Percentiles rank a stretch among this genome's conserved stretches.
Conservation (phyloP, 1,284 basidiomycete genomes). For the Sparassis latifolia region DNA sequence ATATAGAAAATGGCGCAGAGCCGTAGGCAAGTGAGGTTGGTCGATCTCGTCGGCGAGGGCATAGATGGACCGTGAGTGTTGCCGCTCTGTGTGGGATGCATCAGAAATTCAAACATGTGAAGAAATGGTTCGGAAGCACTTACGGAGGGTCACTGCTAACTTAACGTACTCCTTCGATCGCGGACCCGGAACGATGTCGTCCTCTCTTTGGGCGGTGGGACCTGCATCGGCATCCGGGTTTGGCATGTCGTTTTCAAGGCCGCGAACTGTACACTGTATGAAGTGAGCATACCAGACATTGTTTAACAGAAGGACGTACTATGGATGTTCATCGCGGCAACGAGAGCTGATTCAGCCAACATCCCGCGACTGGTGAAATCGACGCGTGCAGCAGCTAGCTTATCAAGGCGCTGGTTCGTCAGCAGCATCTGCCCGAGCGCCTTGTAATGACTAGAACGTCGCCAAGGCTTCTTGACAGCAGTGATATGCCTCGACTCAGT, state of each 20-base stretch:
- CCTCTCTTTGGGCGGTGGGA: neutral
- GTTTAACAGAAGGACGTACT: neutral
- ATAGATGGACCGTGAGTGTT: neutral
- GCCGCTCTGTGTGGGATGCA: neutral
- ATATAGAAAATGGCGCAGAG: neutral
- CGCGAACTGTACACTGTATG: neutral
- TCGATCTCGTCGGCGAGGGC: neutral
- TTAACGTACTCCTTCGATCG: neutral
- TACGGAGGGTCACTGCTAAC: neutral
- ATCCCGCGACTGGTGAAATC: conserved; percentile 11
- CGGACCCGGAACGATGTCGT: neutral
- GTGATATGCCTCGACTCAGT: conserved; percentile 21
- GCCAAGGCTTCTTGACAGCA: conserved; percentile 21
- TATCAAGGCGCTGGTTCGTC: conserved; percentile 17
- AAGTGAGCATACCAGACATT: neutral
- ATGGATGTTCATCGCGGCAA: conserved; percentile 2
- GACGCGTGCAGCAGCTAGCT: conserved; percentile 11
- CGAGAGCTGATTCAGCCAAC: conserved; percentile 8
- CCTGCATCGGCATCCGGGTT: neutral
- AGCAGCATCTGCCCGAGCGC: conserved; percentile 19
- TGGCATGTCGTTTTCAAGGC: neutral
- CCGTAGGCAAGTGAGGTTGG: neutral
- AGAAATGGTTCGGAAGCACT: neutral
- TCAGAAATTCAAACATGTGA: neutral
- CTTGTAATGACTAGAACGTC: conserved; percentile 12